These are phyloP conservation scores for Mimosa pudica DNA, from an alignment of 306 rosid species.

Conservation along the genomic window DNA sequence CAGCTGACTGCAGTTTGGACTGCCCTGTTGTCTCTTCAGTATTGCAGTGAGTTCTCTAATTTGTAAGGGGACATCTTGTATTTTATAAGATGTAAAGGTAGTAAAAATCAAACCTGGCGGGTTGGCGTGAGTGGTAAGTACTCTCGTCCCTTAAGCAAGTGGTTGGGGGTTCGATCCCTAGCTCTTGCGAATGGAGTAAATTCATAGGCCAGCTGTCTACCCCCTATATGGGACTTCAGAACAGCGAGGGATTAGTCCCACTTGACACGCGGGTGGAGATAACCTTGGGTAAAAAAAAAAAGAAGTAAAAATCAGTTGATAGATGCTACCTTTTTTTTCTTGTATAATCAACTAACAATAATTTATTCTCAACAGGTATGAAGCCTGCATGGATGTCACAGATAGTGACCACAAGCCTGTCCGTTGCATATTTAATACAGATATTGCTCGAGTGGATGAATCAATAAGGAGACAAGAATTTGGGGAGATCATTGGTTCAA, in stretches of 20 bases:
- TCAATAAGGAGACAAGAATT: slow-evolving; percentile 86
- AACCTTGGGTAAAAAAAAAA: too few relatives aligned
- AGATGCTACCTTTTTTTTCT: slow-evolving; percentile 14
- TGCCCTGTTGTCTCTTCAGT: slow-evolving; percentile 79
- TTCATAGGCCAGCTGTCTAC: too few relatives aligned
- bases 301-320: slow-evolving; percentile 5
- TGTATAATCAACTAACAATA: slow-evolving; percentile 24
- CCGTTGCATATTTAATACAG: slow-evolving; percentile 79
- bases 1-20: slow-evolving; percentile 73
- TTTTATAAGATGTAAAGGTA: slow-evolving; percentile 17
- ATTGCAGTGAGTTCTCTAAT: slow-evolving; percentile 58
- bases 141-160: too few relatives aligned
- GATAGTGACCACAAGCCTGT: slow-evolving; percentile 99
- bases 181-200: too few relatives aligned
- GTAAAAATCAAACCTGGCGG: background rate
- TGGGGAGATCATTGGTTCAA: slow-evolving; percentile 76
- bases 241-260: too few relatives aligned
- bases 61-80: slow-evolving; percentile 9
- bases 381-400: slow-evolving; percentile 96
- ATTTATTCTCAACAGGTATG: slow-evolving; percentile 63
- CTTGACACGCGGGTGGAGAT: too few relatives aligned
- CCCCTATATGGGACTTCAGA: too few relatives aligned
- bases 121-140: too few relatives aligned
- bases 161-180: too few relatives aligned
- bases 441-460: slow-evolving; percentile 90